These are phyloP conservation scores for Suhomyces bokatorum DNA, from an alignment of 1,139 yeast genomes.

Conservation along the genomic window DNA sequence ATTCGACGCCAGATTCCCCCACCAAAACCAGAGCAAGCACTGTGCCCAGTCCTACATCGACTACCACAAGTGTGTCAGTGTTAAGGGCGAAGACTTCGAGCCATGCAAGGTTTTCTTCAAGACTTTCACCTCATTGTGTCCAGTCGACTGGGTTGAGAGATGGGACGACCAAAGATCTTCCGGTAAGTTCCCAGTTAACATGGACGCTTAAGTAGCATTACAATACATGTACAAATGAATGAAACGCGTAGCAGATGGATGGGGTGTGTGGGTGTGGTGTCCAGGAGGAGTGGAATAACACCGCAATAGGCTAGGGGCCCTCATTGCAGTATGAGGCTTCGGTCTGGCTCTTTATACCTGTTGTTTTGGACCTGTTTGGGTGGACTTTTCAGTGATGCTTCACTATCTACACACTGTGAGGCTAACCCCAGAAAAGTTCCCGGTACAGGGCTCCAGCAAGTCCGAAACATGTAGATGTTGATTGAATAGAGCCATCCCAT, in stretches of 20 bases:
- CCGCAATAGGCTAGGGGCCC: too few relatives aligned
- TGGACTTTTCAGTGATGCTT: too few relatives aligned
- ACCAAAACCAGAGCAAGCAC: conserved; percentile 96
- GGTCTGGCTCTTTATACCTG: too few relatives aligned
- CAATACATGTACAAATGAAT: conserved; percentile 10
- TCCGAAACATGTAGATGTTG: too few relatives aligned
- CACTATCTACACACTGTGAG: too few relatives aligned
- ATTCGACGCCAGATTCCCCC: conserved; percentile 92
- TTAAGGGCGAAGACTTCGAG: conserved; percentile 97
- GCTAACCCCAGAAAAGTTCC: too few relatives aligned
- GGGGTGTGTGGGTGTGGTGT: neutral
- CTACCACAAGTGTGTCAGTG: conserved; percentile 94
- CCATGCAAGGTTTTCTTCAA: conserved; percentile 95
- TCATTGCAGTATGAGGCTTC: too few relatives aligned
- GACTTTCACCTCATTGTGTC: conserved; percentile 90
- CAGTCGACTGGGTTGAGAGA: conserved; percentile 86
- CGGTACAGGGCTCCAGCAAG: too few relatives aligned
- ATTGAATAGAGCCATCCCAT: too few relatives aligned
- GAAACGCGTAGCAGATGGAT: neutral
- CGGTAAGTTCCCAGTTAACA: conserved; percentile 47
- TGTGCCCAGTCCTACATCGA: conserved; percentile 98
- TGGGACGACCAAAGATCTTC: conserved; percentile 94
- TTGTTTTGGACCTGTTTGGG: too few relatives aligned
- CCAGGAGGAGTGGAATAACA: too few relatives aligned
- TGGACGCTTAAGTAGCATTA: conserved; percentile 18